Percentiles rank a stretch among this genome's conserved stretches.
Evolutionary conservation across 768 basidiomycete species (phyloP).

Genomic region (Leccinum truebloodii): DNA sequence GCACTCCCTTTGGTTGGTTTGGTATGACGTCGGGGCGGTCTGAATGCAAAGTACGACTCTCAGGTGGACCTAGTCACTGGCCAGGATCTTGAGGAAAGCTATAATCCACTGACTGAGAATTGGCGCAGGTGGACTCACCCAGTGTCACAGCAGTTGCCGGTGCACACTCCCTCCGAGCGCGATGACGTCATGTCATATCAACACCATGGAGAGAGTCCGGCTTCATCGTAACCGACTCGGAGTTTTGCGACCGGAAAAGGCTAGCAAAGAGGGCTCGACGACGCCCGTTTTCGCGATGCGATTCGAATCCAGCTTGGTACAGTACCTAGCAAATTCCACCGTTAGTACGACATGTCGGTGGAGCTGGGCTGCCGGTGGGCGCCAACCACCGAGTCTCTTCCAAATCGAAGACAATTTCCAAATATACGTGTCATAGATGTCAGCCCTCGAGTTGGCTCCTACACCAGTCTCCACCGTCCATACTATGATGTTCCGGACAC

Average conservation of each 20-base stretch:
- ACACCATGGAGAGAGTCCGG: too few species aligned
- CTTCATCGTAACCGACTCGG: too few species aligned
- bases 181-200: neutral
- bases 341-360: neutral
- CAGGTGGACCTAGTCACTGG: neutral
- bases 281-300: neutral
- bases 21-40: conserved; percentile 17
- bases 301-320: neutral
- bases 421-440: neutral
- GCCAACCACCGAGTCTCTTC: too few species aligned
- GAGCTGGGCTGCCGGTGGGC: neutral
- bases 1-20: neutral
- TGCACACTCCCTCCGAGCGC: neutral
- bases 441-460: neutral
- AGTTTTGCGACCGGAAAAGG: too few species aligned
- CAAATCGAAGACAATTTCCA: neutral
- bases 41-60: conserved; percentile 4
- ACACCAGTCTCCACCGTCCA: neutral
- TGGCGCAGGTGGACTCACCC: neutral
- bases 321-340: too few species aligned
- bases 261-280: neutral
- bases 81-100: neutral
- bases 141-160: neutral
- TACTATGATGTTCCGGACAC: neutral
- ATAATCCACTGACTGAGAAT: neutral